A percentile compares a stretch with the other conserved stretches of the same genome.
phyloP scores from a whole-genome alignment of 805 yeast genomes.

The Cyberlindnera americana region DNA sequence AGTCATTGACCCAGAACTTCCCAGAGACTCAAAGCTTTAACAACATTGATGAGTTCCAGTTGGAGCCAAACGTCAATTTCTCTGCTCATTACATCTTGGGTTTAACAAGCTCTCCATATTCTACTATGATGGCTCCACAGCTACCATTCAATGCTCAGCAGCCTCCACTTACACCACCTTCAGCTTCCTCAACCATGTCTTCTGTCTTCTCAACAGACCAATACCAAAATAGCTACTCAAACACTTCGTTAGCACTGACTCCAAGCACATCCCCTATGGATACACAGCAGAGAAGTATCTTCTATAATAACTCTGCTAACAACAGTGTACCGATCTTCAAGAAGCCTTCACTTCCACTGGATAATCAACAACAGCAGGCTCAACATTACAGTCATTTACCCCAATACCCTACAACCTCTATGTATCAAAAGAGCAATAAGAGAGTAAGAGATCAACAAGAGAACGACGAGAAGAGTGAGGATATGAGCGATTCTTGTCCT shows the following conservation, averaged over 20 bases:
- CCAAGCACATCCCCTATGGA: slow-evolving; percentile 18
- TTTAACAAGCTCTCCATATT: slow-evolving; percentile 5
- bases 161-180: slow-evolving; percentile 32
- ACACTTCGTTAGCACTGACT: slow-evolving; percentile 15
- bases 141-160: slow-evolving; percentile 18
- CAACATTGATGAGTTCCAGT: slow-evolving; percentile 11
- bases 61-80: slow-evolving; percentile 6
- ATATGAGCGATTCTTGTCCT: slow-evolving; percentile 11
- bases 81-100: slow-evolving; percentile 15
- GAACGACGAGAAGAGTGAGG: slow-evolving; percentile 3
- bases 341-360: slow-evolving; percentile 10
- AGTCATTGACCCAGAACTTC: slow-evolving; percentile 7
- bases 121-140: slow-evolving; percentile 13
- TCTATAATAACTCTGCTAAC: slow-evolving; percentile 6
- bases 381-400: slow-evolving; percentile 1
- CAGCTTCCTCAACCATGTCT: slow-evolving; percentile 29
- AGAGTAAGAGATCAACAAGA: slow-evolving; percentile 6
- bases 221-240: slow-evolving; percentile 13
- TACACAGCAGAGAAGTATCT: slow-evolving; percentile 8
- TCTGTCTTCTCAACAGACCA: slow-evolving; percentile 19
- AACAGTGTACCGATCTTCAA: slow-evolving; percentile 5
- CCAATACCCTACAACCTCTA: slow-evolving; percentile 1
- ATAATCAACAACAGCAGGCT: neutral
- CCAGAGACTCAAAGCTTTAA: slow-evolving; percentile 13
- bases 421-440: slow-evolving; percentile 1